Conservation (phyloP, 1,284 basidiomycete genomes). For the Malassezia slooffiae region DNA sequence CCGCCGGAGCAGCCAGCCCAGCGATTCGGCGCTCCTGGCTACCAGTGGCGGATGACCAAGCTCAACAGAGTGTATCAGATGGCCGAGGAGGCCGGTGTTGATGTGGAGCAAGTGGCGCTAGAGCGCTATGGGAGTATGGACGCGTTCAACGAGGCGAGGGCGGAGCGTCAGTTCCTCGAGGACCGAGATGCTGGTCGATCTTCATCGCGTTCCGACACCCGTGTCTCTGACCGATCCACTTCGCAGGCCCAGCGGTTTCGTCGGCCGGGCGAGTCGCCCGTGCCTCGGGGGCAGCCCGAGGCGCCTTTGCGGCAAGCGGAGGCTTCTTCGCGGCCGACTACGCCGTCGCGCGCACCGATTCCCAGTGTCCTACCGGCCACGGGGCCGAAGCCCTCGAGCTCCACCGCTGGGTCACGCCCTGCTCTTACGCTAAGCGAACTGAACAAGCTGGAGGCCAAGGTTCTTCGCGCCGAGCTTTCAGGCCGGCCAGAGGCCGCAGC, state of each 20-base stretch:
- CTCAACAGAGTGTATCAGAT: constrained; percentile 77
- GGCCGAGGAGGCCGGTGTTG: constrained; percentile 64
- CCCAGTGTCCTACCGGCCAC: background rate
- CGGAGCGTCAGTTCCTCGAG: constrained; percentile 73
- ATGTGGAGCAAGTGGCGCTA: constrained; percentile 69
- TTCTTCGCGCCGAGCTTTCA: constrained; percentile 79
- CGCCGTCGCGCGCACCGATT: constrained; percentile 6
- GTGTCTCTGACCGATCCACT: no score
- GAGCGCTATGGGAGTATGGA: constrained; percentile 55
- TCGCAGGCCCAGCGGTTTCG: background rate
- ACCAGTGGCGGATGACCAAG: constrained; percentile 96
- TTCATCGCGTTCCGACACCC: constrained; percentile 15
- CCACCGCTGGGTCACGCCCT: no score
- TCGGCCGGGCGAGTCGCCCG: constrained; percentile 1
- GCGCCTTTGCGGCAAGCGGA: constrained; percentile 29
- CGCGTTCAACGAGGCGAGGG: constrained; percentile 75
- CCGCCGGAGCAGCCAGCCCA: constrained; percentile 22
- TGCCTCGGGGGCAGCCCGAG: constrained; percentile 18
- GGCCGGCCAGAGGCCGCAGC: constrained; percentile 59
- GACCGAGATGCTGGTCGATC: constrained; percentile 54
- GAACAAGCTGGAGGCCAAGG: constrained; percentile 85
- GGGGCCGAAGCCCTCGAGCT: background rate
- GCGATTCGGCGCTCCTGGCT: constrained; percentile 69
- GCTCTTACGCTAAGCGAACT: constrained; percentile 55
- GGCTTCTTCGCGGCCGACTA: constrained; percentile 22